Conservation (phyloP, 345 rosid species). For the Psidium guajava region DNA sequence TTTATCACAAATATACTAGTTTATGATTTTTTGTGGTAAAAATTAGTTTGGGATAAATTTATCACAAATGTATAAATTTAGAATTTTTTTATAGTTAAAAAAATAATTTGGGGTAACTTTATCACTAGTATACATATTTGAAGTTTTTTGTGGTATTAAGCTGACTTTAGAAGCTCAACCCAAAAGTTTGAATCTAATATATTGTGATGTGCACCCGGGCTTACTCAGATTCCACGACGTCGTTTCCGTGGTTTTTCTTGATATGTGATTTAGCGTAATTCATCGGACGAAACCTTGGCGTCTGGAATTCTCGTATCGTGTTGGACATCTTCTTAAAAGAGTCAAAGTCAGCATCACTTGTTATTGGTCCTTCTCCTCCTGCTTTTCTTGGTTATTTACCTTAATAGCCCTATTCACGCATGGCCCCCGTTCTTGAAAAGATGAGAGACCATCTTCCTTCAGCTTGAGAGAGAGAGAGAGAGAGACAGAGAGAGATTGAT, state of each 20-base stretch:
- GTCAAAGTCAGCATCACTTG: background rate
- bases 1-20: too few species aligned
- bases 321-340: background rate
- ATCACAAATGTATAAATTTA: too few species aligned
- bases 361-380: background rate
- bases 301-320: background rate
- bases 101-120: too few species aligned
- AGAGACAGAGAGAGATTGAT: background rate
- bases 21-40: too few species aligned
- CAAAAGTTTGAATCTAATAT: background rate
- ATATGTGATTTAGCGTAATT: background rate
- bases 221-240: background rate
- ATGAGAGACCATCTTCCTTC: background rate
- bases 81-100: too few species aligned
- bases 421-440: background rate
- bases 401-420: background rate
- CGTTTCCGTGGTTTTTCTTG: background rate
- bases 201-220: background rate
- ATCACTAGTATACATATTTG: too few species aligned
- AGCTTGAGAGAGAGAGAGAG: background rate
- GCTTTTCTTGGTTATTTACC: background rate
- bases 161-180: background rate
- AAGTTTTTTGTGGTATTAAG: too few species aligned
- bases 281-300: background rate
- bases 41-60: too few species aligned